Evolutionary conservation across 2,329 filamentous ascomycete genomes (phyloP).

Genomic region (Nothophoma quercina): DNA sequence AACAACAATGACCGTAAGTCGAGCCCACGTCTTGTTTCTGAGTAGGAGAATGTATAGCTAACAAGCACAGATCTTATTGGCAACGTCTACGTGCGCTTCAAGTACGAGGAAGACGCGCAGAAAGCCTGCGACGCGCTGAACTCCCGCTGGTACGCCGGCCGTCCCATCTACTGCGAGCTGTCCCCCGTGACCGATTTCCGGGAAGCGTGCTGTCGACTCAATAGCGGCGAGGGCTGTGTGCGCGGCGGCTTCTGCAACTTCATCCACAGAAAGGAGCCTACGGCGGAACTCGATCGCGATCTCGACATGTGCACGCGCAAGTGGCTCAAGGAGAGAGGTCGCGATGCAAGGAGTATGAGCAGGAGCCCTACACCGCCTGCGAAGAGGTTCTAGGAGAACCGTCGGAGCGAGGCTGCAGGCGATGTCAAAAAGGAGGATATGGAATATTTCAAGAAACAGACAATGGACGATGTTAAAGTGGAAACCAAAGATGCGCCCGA

Average conservation of each 20-base stretch:
- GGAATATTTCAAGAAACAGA: not conserved
- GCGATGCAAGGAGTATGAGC: slow-evolving; percentile 81
- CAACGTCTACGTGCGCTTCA: slow-evolving; percentile 99
- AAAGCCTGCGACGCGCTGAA: slow-evolving; percentile 94
- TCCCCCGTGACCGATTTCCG: slow-evolving; percentile 97
- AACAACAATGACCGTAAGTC: slow-evolving; percentile 95
- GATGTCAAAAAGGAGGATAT: slow-evolving; percentile 62
- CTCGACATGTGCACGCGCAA: slow-evolving; percentile 91
- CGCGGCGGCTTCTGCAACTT: slow-evolving; percentile 99
- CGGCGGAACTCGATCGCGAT: slow-evolving; percentile 86
- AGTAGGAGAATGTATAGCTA: slow-evolving; percentile 14
- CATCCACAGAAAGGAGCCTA: slow-evolving; percentile 96
- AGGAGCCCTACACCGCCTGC: slow-evolving; percentile 89
- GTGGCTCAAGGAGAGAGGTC: slow-evolving; percentile 85
- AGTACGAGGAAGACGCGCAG: slow-evolving; percentile 97
- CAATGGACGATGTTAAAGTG: not conserved
- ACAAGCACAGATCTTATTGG: slow-evolving; percentile 79
- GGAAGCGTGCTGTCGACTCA: slow-evolving; percentile 95
- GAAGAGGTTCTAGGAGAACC: slow-evolving; percentile 20
- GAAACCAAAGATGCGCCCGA: too few relatives aligned
- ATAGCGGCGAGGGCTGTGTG: slow-evolving; percentile 93
- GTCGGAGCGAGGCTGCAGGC: slow-evolving; percentile 56
- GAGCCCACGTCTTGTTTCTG: not conserved
- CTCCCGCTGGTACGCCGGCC: slow-evolving; percentile 92
- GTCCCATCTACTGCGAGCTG: slow-evolving; percentile 97